These are phyloP conservation scores for Urochloa ruziziensis DNA, from an alignment of 176 grass and related monocot genomes.

Conservation along the genomic window DNA sequence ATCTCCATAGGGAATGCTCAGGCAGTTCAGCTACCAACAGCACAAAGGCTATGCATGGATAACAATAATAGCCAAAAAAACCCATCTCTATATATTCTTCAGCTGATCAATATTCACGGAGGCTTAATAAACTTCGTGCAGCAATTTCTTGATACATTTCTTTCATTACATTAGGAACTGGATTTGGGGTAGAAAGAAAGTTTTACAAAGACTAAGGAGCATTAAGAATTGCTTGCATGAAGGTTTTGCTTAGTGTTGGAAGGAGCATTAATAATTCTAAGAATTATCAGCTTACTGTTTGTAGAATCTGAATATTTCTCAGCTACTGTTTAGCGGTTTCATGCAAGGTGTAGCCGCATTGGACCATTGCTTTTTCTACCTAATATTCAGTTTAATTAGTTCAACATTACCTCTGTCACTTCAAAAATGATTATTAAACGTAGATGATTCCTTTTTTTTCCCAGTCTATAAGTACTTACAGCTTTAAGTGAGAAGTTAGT, in stretches of 20 bases:
- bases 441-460: not conserved
- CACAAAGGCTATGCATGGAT: not conserved
- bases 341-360: not conserved
- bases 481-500: not conserved
- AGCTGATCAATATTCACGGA: not conserved
- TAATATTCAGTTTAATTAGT: not conserved
- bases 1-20: not conserved
- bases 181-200: not conserved
- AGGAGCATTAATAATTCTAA: not conserved
- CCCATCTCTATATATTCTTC: not conserved
- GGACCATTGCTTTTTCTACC: not conserved
- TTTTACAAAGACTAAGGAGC: not conserved
- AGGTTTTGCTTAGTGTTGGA: not conserved
- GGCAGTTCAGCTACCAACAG: not conserved
- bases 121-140: not conserved
- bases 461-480: not conserved
- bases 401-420: not conserved
- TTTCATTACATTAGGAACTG: not conserved
- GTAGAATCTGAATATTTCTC: not conserved
- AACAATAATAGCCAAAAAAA: not conserved
- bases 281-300: not conserved
- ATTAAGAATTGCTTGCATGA: no score
- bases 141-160: not conserved
- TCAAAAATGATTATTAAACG: not conserved
- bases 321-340: not conserved